Evolutionary conservation across 2,329 filamentous ascomycete genomes (phyloP).

Genomic region (Ploettnerulaceae sp.): DNA sequence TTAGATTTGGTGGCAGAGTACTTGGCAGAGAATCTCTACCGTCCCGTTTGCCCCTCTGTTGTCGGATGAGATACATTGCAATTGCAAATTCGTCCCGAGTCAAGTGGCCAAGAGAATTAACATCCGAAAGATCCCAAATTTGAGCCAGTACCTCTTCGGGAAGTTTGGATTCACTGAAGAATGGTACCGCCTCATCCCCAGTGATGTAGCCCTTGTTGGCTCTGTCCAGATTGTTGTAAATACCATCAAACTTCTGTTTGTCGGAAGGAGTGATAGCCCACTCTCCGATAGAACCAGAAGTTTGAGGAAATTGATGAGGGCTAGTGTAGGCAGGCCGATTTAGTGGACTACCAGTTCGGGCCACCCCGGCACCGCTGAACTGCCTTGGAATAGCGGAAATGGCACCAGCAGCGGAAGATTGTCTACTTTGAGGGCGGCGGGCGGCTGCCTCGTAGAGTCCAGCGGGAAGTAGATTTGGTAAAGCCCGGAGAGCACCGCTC

Average conservation of each 20-base stretch:
- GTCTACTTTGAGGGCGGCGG: conserved; percentile 50
- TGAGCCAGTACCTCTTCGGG: conserved; percentile 85
- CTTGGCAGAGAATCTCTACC: conserved; percentile 60
- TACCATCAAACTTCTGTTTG: conserved; percentile 80
- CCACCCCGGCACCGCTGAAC: conserved; percentile 60
- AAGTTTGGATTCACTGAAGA: conserved; percentile 88
- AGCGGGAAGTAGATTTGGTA: conserved; percentile 77
- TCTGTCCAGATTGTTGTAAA: conserved; percentile 82
- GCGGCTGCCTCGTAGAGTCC: conserved; percentile 88
- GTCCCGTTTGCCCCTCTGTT: conserved; percentile 72
- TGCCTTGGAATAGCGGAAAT: conserved; percentile 74
- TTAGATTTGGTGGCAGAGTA: conserved; percentile 71
- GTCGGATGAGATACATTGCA: conserved; percentile 93
- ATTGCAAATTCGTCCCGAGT: conserved; percentile 91
- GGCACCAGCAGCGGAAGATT: conserved; percentile 37
- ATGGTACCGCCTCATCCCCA: conserved; percentile 89
- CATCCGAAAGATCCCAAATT: conserved; percentile 96
- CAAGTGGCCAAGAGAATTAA: conserved; percentile 82
- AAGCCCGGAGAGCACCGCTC: conserved; percentile 69
- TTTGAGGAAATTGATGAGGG: conserved; percentile 31
- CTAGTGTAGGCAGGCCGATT: conserved; percentile 44
- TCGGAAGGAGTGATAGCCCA: conserved; percentile 83
- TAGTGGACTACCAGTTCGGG: conserved; percentile 56
- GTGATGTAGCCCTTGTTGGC: conserved; percentile 76
- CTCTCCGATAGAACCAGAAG: conserved; percentile 48